Percentiles rank a stretch among this genome's conserved stretches.
Conservation (phyloP, 192 early-diverging fungal genomes). For the Umbelopsis vinacea region DNA sequence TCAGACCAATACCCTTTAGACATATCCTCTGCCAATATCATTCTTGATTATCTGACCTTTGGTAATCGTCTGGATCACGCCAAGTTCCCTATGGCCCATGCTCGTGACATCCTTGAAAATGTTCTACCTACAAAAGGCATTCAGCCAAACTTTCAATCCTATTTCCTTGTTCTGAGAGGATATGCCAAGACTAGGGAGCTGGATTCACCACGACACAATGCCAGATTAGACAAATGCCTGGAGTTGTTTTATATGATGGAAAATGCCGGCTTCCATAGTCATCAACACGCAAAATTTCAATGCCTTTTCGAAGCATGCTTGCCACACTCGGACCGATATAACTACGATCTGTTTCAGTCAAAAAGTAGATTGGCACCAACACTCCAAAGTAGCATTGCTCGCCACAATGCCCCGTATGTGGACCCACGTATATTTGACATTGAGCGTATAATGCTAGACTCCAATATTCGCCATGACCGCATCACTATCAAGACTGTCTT, state of each 20-base stretch:
- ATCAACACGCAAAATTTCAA: slow-evolving; percentile 32
- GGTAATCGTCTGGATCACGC: slow-evolving; percentile 36
- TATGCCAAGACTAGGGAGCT: slow-evolving; percentile 39
- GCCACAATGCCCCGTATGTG: neutral
- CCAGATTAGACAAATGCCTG: slow-evolving; percentile 37
- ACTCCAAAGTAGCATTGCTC: neutral
- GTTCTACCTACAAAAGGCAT: slow-evolving; percentile 31
- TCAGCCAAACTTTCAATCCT: slow-evolving; percentile 28
- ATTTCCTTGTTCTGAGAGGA: slow-evolving; percentile 28
- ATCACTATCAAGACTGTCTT: slow-evolving; percentile 36
- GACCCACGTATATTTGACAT: slow-evolving; percentile 44
- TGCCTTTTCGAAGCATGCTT: slow-evolving; percentile 39
- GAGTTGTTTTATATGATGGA: slow-evolving; percentile 33
- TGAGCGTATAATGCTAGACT: slow-evolving; percentile 42
- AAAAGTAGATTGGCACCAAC: slow-evolving; percentile 19
- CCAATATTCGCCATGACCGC: slow-evolving; percentile 40
- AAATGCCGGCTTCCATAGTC: slow-evolving; percentile 21
- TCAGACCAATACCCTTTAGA: slow-evolving; percentile 22
- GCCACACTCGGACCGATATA: slow-evolving; percentile 29
- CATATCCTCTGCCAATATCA: slow-evolving; percentile 26
- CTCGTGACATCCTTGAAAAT: slow-evolving; percentile 33
- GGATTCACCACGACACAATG: slow-evolving; percentile 8
- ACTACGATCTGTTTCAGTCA: slow-evolving; percentile 32
- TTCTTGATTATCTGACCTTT: slow-evolving; percentile 32
- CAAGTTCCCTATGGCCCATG: slow-evolving; percentile 31